phyloP scores from a whole-genome alignment of 2,329 filamentous ascomycete genomes.

The Mycosphaerella sp. region DNA sequence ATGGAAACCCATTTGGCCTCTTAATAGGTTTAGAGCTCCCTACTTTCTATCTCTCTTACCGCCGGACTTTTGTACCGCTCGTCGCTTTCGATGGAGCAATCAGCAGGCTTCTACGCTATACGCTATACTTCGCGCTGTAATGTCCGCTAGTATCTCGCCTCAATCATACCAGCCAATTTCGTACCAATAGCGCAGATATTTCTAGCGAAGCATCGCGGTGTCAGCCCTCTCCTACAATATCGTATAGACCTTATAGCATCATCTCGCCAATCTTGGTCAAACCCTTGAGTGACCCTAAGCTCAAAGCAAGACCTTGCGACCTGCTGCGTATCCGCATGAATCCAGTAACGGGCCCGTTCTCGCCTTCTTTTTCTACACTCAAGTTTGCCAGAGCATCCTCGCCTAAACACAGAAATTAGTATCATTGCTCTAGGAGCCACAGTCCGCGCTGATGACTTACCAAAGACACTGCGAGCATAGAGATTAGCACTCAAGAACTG shows the following conservation, averaged over 20 bases:
- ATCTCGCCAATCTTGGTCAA: conserved; percentile 61
- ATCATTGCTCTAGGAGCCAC: not conserved
- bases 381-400: conserved; percentile 97
- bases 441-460: conserved; percentile 54
- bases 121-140: too few species aligned
- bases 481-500: conserved; percentile 96
- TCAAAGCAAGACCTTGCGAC: conserved; percentile 89
- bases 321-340: conserved; percentile 97
- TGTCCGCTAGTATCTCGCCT: too few species aligned
- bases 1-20: too few species aligned
- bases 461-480: conserved; percentile 94
- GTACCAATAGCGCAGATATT: too few species aligned
- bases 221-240: not conserved
- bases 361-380: conserved; percentile 95
- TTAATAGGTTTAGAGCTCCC: too few species aligned
- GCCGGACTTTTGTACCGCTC: too few species aligned
- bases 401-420: conserved; percentile 49
- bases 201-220: too few species aligned
- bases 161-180: too few species aligned
- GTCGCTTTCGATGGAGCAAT: too few species aligned
- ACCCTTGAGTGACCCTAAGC: conserved; percentile 88
- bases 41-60: too few species aligned
- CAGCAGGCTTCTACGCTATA: too few species aligned
- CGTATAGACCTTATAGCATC: conserved; percentile 1
- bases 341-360: conserved; percentile 89